Evolutionary conservation across 441 rosid genomes (phyloP), one percentile per base, ranked within the genome.

Genomic region (Breynia disticha): DNA sequence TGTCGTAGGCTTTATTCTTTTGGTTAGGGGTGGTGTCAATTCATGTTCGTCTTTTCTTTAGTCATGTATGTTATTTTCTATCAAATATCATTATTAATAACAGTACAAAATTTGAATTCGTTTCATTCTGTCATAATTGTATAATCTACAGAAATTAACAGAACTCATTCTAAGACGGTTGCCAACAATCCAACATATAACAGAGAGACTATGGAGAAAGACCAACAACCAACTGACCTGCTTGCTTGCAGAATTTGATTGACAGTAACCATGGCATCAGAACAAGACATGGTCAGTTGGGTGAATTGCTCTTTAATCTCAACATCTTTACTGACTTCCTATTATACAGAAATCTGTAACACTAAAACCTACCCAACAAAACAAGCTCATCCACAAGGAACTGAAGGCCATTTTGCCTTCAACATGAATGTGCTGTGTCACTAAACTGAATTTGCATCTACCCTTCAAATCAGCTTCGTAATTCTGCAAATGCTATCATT

Each of bases 281-380:
- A 42, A 42, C 48, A 51, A 46, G 42, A 48, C 52, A 10, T 35
- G 43, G 56, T 54, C 61, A 57, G 43, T 60, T 46, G 63, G 54
- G 37, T 59, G 56, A 53, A 56, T 69, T 48, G 70, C 60, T 55
- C 62, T 46, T 56, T 62, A 43, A 52, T 35, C 66, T 38, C 35
- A 69, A 21, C 53, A 20, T 16, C 8, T 11, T 4, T 2, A 9
- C 10, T 15, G 13, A 3, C 44, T 9, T 52, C 51, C 56, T 46
- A 65, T 28, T 60, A 28, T 72, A 69, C 59, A 67, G 50, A 67
- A 57, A 47, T 55, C 38, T 55, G 52, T 52, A 64, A 62, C 60
- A 52, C 68, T 62, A 54, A 44, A 22, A 49, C 62, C 53, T 64
- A 47, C 66, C 70, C 75, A 67, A 56, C 60, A 66, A 56, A 52